Evolutionary conservation across 805 yeast species (phyloP).

Genomic region (Saturnispora bothae): DNA sequence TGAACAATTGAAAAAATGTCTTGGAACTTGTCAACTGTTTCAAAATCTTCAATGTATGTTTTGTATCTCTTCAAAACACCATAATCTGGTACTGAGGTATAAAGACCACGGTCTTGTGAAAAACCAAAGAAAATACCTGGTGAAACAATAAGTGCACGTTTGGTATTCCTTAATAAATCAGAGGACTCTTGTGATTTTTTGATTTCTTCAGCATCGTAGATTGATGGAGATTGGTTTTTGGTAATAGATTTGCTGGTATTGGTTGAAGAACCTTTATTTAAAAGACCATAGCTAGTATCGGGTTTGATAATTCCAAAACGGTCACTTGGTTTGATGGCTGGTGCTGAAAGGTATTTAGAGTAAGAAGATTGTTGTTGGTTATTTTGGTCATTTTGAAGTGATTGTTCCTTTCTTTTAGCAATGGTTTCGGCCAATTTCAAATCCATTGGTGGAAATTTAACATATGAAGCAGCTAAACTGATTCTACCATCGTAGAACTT

Average conservation of each 20-base stretch:
- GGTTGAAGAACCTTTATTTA: background rate
- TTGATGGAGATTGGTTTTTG: constrained; percentile 21
- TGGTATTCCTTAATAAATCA: constrained; percentile 44
- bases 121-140: constrained; percentile 84
- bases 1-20: constrained; percentile 65
- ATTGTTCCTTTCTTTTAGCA: constrained; percentile 29
- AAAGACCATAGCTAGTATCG: background rate
- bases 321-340: constrained; percentile 3
- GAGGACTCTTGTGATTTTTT: constrained; percentile 48
- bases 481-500: constrained; percentile 26
- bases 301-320: constrained; percentile 1
- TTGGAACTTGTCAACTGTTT: constrained; percentile 46
- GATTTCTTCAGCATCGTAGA: constrained; percentile 25
- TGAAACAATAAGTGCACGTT: constrained; percentile 52
- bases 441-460: constrained; percentile 37
- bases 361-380: constrained; percentile 2
- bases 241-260: constrained; percentile 14
- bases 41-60: constrained; percentile 71
- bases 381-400: constrained; percentile 26
- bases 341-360: constrained; percentile 3
- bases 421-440: constrained; percentile 22
- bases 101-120: constrained; percentile 37
- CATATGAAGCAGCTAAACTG: constrained; percentile 28
- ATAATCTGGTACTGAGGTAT: constrained; percentile 74
- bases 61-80: constrained; percentile 70